A percentile compares a stretch with the other conserved stretches of the same genome.
These are phyloP conservation scores for Fusarium papillatum DNA, from an alignment of 2,329 filamentous ascomycete species.

Conservation along the genomic window DNA sequence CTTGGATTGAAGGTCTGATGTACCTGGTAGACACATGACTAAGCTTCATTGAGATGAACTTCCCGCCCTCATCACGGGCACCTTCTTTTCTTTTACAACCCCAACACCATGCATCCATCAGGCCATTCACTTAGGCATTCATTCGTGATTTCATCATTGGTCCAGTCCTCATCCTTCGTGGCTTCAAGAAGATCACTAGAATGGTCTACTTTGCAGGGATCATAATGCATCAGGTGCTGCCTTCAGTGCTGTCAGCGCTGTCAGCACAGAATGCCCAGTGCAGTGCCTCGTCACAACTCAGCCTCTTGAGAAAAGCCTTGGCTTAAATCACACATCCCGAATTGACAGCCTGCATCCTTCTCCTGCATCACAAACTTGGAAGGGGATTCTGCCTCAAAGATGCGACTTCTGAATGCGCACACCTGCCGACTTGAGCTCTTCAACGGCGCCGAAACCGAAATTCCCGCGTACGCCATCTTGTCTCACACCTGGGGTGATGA, in stretches of 20 bases:
- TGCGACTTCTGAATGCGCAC: conserved; percentile 46
- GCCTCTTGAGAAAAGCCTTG: not conserved
- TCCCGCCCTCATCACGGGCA: not conserved
- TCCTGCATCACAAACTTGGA: not conserved
- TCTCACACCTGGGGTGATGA: conserved; percentile 51
- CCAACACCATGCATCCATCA: not conserved
- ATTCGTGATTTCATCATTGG: not conserved
- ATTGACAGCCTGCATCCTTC: not conserved
- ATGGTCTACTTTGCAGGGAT: not conserved
- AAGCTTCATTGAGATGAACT: not conserved
- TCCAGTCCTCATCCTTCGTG: no score
- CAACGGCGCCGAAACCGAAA: conserved; percentile 22
- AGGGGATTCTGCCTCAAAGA: conserved; percentile 5
- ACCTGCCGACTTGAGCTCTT: conserved; percentile 40
- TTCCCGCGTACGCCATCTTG: conserved; percentile 50
- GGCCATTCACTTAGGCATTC: not conserved
- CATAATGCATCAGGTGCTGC: not conserved
- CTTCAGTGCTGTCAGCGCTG: not conserved
- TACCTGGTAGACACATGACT: not conserved
- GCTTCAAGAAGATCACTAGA: not conserved
- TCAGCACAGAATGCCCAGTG: conserved; percentile 11
- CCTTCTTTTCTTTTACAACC: not conserved
- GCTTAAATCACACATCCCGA: not conserved
- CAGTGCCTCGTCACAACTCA: conserved; percentile 9
- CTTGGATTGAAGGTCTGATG: not conserved